Base-by-base conservation (phyloP, 1,139 yeast species). In the Debaryomyces singareniensis region DNA sequence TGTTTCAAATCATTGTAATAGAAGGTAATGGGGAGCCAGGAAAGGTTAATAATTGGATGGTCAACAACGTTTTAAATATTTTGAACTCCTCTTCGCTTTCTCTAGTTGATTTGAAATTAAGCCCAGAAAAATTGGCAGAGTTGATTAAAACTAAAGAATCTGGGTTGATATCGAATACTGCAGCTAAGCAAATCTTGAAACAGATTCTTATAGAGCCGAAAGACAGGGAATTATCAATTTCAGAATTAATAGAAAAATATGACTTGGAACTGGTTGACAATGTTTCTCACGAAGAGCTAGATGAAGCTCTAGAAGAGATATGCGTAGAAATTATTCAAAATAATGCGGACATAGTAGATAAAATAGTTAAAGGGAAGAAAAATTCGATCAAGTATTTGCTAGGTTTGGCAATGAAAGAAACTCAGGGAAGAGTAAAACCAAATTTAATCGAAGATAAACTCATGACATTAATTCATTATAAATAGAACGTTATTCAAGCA, bases 331-430 rank as follows among this genome's bases (percentile, higher is more conserved):
- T 84, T 4, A 50, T 86, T 1, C 45, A 42, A 0, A 54, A 56
- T n/a, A 59, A 84, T 45, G 66, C 68, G 1, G 73, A 70, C 13
- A 74, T 82, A 11, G 82, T 82, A 5, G 57, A 60, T 4, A 74
- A 75, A 29, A 69, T 82, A 13, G 51, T 56, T 20, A 50, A 61
- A 0, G 87, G 87, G 1, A 80, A 80, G 33, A 72, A 70, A 38
- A 73, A 71, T 27, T 74, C 87, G 12, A 51, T 89, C 16, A 84
- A 87, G 45, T 87, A 67, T 45, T 60, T 91, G 34, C 69, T 91
- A 3, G 98, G 97, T 0, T 75, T 75, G 47, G 95, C 87, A 11
- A 86, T 93, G 95, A 72, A 76, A 42, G 61, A 68, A 35, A 71
- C 85, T 2, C 78, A 77, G 38, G 96, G 96, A 2, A 75, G 69